phyloP scores from a whole-genome alignment of 2,329 filamentous ascomycete genomes.

The Talaromyces funiculosus region DNA sequence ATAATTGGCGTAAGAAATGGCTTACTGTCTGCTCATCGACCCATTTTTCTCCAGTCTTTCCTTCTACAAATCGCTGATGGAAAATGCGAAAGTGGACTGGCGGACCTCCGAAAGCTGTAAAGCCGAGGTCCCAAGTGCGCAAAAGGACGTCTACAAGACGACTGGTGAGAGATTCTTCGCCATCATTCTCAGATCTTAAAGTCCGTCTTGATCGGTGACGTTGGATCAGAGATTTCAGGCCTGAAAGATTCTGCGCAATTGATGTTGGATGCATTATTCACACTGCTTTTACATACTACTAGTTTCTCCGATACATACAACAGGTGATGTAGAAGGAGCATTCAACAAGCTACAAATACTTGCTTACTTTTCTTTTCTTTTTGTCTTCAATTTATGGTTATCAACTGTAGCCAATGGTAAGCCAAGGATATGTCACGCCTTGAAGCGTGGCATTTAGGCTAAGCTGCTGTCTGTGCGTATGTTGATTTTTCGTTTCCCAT shows the following conservation, averaged over 20 bases:
- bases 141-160: slow-evolving; percentile 27
- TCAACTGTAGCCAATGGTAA: not conserved
- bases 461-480: not conserved
- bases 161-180: slow-evolving; percentile 7
- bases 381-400: not conserved
- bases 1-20: not conserved
- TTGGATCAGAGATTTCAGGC: not conserved
- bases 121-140: slow-evolving; percentile 55
- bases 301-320: not conserved
- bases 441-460: not conserved
- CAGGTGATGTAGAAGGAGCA: not conserved
- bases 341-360: not conserved
- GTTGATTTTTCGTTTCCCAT: not conserved
- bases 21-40: slow-evolving; percentile 61
- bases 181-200: not conserved
- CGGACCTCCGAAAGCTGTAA: slow-evolving; percentile 62
- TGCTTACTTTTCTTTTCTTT: not conserved
- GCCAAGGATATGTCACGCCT: not conserved
- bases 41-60: slow-evolving; percentile 47
- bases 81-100: slow-evolving; percentile 66
- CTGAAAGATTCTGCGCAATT: not conserved
- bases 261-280: not conserved
- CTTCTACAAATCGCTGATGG: slow-evolving; percentile 56
- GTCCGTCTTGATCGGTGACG: not conserved
- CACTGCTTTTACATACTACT: not conserved